Percentiles rank a stretch among this genome's conserved stretches.
Conservation (phyloP, 2,329 filamentous ascomycete species). For the Fusarium pseudoanthophilum region DNA sequence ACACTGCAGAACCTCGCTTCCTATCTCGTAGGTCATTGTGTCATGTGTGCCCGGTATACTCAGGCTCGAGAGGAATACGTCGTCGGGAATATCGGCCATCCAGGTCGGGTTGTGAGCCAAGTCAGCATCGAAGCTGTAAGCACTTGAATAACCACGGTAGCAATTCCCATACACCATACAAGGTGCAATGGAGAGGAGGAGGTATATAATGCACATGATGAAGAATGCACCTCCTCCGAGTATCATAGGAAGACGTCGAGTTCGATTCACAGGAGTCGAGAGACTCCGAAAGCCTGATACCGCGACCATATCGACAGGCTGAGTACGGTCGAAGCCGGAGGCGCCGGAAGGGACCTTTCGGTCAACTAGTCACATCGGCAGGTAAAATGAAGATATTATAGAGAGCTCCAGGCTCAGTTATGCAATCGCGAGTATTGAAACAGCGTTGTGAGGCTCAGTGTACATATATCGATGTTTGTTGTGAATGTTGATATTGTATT, state of each 20-base stretch:
- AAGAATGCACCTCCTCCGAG: constrained; percentile 35
- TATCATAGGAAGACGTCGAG: constrained; percentile 37
- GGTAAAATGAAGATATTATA: neutral
- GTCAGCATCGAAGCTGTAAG: constrained; percentile 57
- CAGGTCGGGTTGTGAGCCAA: constrained; percentile 50
- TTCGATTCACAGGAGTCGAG: constrained; percentile 18
- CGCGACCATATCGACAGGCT: constrained; percentile 37
- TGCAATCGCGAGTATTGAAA: neutral
- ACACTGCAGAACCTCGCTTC: constrained; percentile 53
- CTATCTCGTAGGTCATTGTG: constrained; percentile 60
- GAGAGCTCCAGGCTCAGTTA: neutral
- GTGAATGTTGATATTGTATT: constrained; percentile 24
- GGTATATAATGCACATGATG: constrained; percentile 43
- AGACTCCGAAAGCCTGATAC: constrained; percentile 25
- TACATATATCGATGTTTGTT: neutral
- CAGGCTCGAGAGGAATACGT: constrained; percentile 54
- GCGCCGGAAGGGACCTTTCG: constrained; percentile 33
- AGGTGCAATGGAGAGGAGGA: constrained; percentile 44
- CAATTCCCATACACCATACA: constrained; percentile 44
- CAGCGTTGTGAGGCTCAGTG: neutral
- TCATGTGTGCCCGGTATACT: constrained; percentile 65
- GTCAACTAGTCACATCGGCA: constrained; percentile 36
- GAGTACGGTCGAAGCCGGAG: constrained; percentile 23
- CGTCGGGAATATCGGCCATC: constrained; percentile 58
- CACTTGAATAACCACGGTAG: constrained; percentile 46